Evolutionary conservation across 352 stramenopile species (phyloP).

Genomic region (Plasmopara viticola): DNA sequence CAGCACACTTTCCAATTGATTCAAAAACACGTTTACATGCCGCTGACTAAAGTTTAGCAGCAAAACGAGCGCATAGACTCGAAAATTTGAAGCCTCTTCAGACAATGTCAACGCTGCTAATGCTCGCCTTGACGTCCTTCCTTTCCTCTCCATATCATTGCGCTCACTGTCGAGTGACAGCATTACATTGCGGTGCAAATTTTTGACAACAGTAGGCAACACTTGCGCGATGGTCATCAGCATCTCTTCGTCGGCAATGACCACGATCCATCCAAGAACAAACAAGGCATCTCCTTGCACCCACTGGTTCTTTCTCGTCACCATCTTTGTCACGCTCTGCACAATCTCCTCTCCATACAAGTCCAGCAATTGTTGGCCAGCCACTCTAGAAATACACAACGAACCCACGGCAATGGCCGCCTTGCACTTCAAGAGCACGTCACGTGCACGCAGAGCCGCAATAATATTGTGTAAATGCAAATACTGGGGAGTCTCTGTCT

Average conservation of each 20-base stretch:
- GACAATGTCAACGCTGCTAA: constrained; percentile 22
- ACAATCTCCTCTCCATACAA: constrained; percentile 33
- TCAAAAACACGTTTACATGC: constrained; percentile 29
- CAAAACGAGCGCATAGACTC: constrained; percentile 66
- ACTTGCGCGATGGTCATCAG: constrained; percentile 34
- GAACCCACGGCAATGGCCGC: constrained; percentile 65
- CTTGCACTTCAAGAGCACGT: constrained; percentile 78
- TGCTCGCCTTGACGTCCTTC: neutral
- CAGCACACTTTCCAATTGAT: constrained; percentile 23
- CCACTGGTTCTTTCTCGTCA: constrained; percentile 64
- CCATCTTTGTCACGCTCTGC: constrained; percentile 45
- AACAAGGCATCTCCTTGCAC: constrained; percentile 68
- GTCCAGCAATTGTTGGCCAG: constrained; percentile 55
- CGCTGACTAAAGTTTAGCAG: constrained; percentile 71
- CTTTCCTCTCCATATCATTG: constrained; percentile 1
- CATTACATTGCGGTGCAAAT: constrained; percentile 39
- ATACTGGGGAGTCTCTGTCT: neutral
- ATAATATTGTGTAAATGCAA: constrained; percentile 37
- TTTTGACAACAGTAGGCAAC: constrained; percentile 35
- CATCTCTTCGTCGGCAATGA: constrained; percentile 52
- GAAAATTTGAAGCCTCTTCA: constrained; percentile 57
- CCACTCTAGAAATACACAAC: constrained; percentile 66
- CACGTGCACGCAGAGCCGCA: constrained; percentile 39
- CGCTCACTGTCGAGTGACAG: constrained; percentile 3
- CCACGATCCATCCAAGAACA: constrained; percentile 66